phyloP scores from a whole-genome alignment of 2,329 filamentous ascomycete genomes.

The Gyromitra esculenta region DNA sequence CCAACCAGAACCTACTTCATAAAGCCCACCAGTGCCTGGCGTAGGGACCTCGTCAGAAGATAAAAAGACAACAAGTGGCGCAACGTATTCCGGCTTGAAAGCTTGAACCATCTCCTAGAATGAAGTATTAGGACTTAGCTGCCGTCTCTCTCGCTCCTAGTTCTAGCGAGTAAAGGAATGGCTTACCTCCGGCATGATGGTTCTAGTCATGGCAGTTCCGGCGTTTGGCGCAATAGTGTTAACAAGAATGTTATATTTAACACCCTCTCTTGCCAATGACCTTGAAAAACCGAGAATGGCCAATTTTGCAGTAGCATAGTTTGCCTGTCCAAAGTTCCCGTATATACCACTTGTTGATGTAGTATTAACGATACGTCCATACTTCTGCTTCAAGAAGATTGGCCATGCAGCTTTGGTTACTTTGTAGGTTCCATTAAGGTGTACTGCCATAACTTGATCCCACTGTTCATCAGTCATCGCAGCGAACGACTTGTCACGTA shows the following conservation, averaged over 20 bases:
- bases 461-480: constrained; percentile 97
- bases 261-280: constrained; percentile 88
- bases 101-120: constrained; percentile 86
- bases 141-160: neutral
- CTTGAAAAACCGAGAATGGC: constrained; percentile 96
- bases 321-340: constrained; percentile 98
- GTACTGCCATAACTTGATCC: constrained; percentile 91
- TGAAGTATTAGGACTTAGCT: constrained; percentile 9
- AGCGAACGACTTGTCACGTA: constrained; percentile 95
- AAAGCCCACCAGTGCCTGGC: constrained; percentile 84
- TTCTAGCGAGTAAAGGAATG: neutral
- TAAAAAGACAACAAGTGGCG: constrained; percentile 87
- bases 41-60: constrained; percentile 86
- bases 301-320: constrained; percentile 91
- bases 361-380: constrained; percentile 95
- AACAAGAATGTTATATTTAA: constrained; percentile 97
- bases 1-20: constrained; percentile 96
- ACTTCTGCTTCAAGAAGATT: constrained; percentile 98
- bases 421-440: constrained; percentile 94
- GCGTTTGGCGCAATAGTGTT: constrained; percentile 99
- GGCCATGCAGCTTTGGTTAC: constrained; percentile 98
- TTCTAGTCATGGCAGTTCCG: constrained; percentile 92
- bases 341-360: constrained; percentile 98
- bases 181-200: constrained; percentile 79
- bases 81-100: constrained; percentile 99